Evolutionary conservation across 2,329 filamentous ascomycete genomes (phyloP).

Genomic region (Magnaporthales sp.): DNA sequence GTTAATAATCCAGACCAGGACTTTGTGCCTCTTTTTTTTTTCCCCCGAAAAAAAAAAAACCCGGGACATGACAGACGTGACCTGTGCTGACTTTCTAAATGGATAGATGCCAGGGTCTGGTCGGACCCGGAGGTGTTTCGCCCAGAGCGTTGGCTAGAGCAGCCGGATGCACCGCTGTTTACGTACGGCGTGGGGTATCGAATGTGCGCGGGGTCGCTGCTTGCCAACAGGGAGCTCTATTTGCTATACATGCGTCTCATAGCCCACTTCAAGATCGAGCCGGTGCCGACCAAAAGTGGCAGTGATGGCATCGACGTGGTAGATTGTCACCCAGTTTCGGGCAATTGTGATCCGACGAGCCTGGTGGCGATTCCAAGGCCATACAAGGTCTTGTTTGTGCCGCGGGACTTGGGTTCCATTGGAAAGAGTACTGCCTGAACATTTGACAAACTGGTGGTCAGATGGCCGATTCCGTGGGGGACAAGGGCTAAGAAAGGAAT

Average conservation of each 20-base stretch:
- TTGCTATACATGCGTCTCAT: slow-evolving; percentile 54
- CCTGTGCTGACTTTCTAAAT: slow-evolving; percentile 13
- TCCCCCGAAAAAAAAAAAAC: neutral
- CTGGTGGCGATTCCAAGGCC: slow-evolving; percentile 51
- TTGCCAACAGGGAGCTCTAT: slow-evolving; percentile 58
- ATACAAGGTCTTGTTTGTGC: slow-evolving; percentile 50
- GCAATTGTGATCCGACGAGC: slow-evolving; percentile 52
- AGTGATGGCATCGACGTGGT: slow-evolving; percentile 35
- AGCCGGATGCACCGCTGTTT: slow-evolving; percentile 37
- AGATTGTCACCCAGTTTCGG: slow-evolving; percentile 49
- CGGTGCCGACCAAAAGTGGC: neutral
- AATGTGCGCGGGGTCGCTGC: slow-evolving; percentile 56
- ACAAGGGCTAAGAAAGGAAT: neutral
- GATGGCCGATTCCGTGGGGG: neutral
- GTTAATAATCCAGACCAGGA: neutral
- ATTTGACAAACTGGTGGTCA: neutral
- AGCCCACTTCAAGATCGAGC: slow-evolving; percentile 49
- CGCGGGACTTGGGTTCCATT: slow-evolving; percentile 25
- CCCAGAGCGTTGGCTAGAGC: slow-evolving; percentile 1
- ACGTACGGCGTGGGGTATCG: slow-evolving; percentile 58
- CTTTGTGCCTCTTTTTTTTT: neutral
- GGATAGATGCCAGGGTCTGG: neutral
- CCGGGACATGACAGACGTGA: slow-evolving; percentile 14
- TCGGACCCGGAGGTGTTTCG: neutral
- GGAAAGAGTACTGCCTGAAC: neutral